These are phyloP conservation scores for Diaporthe ilicicola DNA, from an alignment of 2,329 filamentous ascomycete species.

Conservation along the genomic window DNA sequence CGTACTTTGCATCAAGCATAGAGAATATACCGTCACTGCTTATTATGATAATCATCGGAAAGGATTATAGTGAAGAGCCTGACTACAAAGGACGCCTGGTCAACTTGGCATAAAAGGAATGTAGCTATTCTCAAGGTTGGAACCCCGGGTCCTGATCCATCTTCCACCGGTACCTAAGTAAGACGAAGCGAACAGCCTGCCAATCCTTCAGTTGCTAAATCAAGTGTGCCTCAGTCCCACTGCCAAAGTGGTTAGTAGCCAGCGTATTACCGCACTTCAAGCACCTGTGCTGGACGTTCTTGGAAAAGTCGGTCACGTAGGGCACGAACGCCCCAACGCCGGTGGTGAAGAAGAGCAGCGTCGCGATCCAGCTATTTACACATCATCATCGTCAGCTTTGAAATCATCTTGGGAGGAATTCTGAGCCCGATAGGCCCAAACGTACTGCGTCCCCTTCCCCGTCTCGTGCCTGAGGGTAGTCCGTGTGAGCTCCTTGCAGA, in stretches of 20 bases:
- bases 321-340: neutral
- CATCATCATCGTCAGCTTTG: neutral
- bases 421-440: rapidly evolving
- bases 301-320: slow-evolving; percentile 10
- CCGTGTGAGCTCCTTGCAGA: slow-evolving; percentile 19
- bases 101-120: too few relatives aligned
- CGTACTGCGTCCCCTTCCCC: neutral
- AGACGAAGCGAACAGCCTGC: too few relatives aligned
- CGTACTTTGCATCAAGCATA: too few relatives aligned
- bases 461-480: neutral
- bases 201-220: neutral
- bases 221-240: slow-evolving; percentile 1
- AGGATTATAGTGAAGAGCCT: too few relatives aligned
- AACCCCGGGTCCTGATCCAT: too few relatives aligned
- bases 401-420: rapidly evolving
- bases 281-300: slow-evolving; percentile 1
- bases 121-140: too few relatives aligned
- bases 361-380: neutral
- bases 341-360: slow-evolving; percentile 9
- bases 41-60: too few relatives aligned
- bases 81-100: too few relatives aligned
- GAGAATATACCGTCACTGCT: too few relatives aligned
- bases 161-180: too few relatives aligned
- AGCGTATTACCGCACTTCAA: slow-evolving; percentile 9
- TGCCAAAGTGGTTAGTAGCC: slow-evolving; percentile 5